Evolutionary conservation across 1,139 yeast species (phyloP), one percentile per base, ranked within the genome.

Genomic region (Candida smagusa): DNA sequence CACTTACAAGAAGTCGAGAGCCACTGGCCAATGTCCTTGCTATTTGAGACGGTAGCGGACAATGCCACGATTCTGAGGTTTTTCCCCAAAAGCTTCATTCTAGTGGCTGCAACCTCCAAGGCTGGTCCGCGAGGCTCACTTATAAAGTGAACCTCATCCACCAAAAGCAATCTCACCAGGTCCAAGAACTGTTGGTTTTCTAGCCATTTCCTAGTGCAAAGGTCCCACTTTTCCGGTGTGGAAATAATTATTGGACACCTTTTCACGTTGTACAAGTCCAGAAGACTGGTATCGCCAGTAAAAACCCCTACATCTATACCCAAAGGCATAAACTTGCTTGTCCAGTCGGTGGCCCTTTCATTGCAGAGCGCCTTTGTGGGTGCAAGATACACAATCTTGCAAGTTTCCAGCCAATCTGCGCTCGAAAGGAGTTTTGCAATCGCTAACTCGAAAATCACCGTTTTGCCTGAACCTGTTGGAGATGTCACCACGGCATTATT

Each of bases 201-300:
- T 4, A 56, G 46, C 79, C 79, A 72, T 44, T 64, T 63, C 43
- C 81, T 59, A 0, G 81, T 73, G 37, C 75, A 53, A 33, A 68
- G 53, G 45, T 77, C 82, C 79, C 80, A 75, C 53, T 76, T 77
- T 51, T 77, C 82, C 2, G 82, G 81, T 0, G 81, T 77, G 1
- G 79, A 67, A 7, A 77, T 64, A 7, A 77, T 69, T 4, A 77
- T 60, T 34, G 71, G 68, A 3, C 75, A 63, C 22, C 53, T 62
- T 42, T 63, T 64, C 0, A 72, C 72, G 16, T 54, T 59, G 5
- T 68, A 73, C 3, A 69, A 9, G 7, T 31, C 35, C 23, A 8
- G 22, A n/a, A 9, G 8, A 12, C 34, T 23, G 9, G 37, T 27
- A 45, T 75, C 81, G 36, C 79, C 66, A 0, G 81, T 76, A 30